These are phyloP conservation scores for Incumbomyces delicatus DNA, from an alignment of 2,329 filamentous ascomycete genomes.

Conservation along the genomic window DNA sequence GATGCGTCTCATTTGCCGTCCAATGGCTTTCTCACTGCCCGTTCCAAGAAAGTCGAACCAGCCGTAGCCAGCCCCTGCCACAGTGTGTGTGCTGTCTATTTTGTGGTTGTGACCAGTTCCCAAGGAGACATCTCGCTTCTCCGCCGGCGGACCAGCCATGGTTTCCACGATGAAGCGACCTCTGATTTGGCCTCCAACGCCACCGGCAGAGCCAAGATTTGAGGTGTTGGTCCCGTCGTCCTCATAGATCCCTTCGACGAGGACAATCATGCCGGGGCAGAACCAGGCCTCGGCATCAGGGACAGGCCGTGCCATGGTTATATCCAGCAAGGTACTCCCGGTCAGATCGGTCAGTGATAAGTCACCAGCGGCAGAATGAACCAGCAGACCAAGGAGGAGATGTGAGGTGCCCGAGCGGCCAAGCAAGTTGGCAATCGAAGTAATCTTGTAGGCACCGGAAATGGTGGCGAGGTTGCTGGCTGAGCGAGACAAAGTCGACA, in stretches of 20 bases:
- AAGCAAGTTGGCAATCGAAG: conserved; percentile 64
- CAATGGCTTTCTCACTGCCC: conserved; percentile 77
- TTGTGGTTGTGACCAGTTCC: conserved; percentile 50
- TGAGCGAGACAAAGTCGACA: conserved; percentile 46
- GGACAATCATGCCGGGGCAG: conserved; percentile 86
- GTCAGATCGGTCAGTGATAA: conserved; percentile 78
- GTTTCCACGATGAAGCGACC: conserved; percentile 85
- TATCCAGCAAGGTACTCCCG: conserved; percentile 75
- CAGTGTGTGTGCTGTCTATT: conserved; percentile 21
- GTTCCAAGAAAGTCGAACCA: conserved; percentile 96
- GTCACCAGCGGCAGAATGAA: conserved; percentile 64
- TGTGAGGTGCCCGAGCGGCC: conserved; percentile 77
- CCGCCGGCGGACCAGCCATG: conserved; percentile 82
- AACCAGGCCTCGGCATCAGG: conserved; percentile 87
- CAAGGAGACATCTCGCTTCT: conserved; percentile 69
- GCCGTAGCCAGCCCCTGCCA: conserved; percentile 70
- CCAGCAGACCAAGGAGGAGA: conserved; percentile 74
- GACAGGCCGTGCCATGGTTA: conserved; percentile 69
- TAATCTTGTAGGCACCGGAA: conserved; percentile 72
- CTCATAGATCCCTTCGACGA: conserved; percentile 93
- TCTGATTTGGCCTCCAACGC: conserved; percentile 83
- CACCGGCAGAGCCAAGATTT: conserved; percentile 55
- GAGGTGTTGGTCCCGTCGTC: conserved; percentile 69
- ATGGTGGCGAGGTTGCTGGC: conserved; percentile 44
- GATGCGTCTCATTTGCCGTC: conserved; percentile 70